Evolutionary conservation across 2,329 filamentous ascomycete genomes (phyloP), one percentile per base, ranked within the genome.

Genomic region (Colletotrichum filicis): DNA sequence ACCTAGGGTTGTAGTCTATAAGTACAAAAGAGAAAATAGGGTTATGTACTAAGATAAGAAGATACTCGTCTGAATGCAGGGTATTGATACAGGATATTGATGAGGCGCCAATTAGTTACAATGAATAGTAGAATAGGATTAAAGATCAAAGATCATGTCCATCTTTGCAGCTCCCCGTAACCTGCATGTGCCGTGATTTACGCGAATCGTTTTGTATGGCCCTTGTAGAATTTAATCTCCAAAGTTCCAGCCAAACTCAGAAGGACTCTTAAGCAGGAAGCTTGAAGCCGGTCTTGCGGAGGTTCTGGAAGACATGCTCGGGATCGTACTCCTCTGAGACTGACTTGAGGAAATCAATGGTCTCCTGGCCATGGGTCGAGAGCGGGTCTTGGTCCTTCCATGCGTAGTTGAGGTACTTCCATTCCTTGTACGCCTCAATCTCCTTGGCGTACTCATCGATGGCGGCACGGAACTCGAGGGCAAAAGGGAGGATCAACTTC

Each of bases 381-480:
- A 85, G 77, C 0, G 84, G 82, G 49, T 83, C 76, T 76, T 87
- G 83, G 56, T 79, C 79, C 3, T 75, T 75, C 46, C 80, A 78
- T 0, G 85, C 84, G 63, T 87, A 87, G 76, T 87, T 87, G 55
- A 87, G 79, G 66, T 84, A 87, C 32, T 81, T 78, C 77, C 80
- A 84, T 28, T 83, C 75, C 61, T 79, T 77, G 73, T 80, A 77
- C 1, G 77, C 71, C 12, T 79, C 79, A 26, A 81, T 71, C 56
- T 79, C 65, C 28, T 74, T 75, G 9, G 81, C 76, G 9, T 78
- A 78, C 1, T 73, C 71, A 11, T 78, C 75, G 26, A 93, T 84
- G 1, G 88, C 87, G 79, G 94, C 91, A 9, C 83, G 83, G 81
- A 92, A 94, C 1, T 93, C 91, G 30, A 93, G 80, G 16, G 87